phyloP scores from a whole-genome alignment of 176 grass and related monocot genomes.

The Poa annua region DNA sequence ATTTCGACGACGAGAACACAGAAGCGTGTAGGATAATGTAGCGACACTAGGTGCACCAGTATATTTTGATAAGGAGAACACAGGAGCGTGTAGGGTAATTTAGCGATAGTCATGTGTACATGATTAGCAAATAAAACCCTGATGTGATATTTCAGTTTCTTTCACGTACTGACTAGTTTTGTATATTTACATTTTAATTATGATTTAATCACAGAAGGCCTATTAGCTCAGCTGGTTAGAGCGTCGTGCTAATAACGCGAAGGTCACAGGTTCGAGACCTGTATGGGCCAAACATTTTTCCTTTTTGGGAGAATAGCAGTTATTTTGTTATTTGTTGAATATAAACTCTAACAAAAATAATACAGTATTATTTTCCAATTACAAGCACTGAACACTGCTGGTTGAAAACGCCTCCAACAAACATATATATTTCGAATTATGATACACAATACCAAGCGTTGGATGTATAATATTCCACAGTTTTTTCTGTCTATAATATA shows the following conservation, averaged over 20 bases:
- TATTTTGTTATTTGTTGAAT: neutral
- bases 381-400: neutral
- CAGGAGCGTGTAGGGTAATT: too few relatives aligned
- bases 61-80: too few relatives aligned
- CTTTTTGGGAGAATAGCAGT: too few relatives aligned
- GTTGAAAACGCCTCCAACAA: neutral
- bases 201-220: constrained; percentile 29
- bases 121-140: too few relatives aligned
- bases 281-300: constrained; percentile 16
- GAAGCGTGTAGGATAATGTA: constrained; percentile 50
- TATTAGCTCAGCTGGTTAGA: constrained; percentile 97
- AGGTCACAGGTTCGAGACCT: constrained; percentile 97
- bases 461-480: neutral
- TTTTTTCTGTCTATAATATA: neutral
- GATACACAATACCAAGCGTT: neutral
- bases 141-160: too few relatives aligned
- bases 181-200: too few relatives aligned
- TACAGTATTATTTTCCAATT: neutral
- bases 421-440: neutral
- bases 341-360: neutral
- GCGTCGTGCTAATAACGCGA: constrained; percentile 98
- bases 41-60: neutral
- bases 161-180: too few relatives aligned
- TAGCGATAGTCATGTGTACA: too few relatives aligned
- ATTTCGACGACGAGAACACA: constrained; percentile 49